phyloP scores from a whole-genome alignment of 495 filamentous ascomycete species.

The Hypoxylon intermedium region DNA sequence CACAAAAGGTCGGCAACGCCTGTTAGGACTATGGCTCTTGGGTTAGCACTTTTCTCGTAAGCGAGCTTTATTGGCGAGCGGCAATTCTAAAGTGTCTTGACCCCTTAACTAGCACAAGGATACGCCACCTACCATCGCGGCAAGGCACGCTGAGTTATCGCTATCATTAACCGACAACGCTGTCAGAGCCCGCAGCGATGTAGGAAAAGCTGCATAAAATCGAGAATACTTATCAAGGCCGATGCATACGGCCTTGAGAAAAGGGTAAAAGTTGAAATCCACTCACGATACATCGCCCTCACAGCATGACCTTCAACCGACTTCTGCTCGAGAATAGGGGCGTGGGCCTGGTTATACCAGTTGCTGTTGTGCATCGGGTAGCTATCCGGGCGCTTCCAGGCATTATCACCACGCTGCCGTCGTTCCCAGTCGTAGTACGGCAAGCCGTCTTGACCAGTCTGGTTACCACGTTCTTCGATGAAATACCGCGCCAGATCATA shows the following conservation, averaged over 20 bases:
- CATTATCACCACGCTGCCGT: conserved; percentile 56
- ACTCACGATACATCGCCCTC: conserved; percentile 62
- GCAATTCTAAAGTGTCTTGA: neutral
- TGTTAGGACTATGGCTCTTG: conserved; percentile 36
- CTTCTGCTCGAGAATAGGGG: conserved; percentile 60
- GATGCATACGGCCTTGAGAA: too few relatives aligned
- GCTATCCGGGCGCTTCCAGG: conserved; percentile 51
- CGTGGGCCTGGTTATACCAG: conserved; percentile 64
- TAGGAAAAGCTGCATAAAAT: conserved; percentile 44
- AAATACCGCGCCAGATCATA: conserved; percentile 63
- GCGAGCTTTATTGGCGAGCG: neutral
- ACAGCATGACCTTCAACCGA: conserved; percentile 66
- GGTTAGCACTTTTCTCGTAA: conserved; percentile 10
- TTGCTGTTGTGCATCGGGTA: conserved; percentile 48
- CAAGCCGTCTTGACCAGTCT: conserved; percentile 51
- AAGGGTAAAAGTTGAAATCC: neutral
- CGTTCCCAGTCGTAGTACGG: conserved; percentile 63
- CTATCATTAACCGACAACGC: too few relatives aligned
- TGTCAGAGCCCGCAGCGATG: too few relatives aligned
- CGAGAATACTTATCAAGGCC: too few relatives aligned
- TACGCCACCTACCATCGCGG: neutral
- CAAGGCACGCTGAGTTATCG: neutral
- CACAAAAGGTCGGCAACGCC: conserved; percentile 50
- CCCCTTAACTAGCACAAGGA: neutral
- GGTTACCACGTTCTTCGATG: conserved; percentile 64